These are phyloP conservation scores for Guillardia theta DNA, from an alignment of 78 protist species.

Conservation along the genomic window DNA sequence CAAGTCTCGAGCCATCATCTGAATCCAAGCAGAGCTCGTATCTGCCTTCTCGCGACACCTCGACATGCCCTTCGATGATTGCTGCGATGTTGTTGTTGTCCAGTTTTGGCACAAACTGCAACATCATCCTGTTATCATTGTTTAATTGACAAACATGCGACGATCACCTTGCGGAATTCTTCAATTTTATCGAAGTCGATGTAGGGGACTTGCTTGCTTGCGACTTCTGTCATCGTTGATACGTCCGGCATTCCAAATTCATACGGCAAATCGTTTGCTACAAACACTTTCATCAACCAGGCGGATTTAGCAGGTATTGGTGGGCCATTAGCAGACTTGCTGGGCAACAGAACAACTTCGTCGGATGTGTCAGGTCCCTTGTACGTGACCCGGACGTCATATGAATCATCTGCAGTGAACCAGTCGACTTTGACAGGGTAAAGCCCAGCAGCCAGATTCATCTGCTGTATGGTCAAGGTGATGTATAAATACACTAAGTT, in stretches of 20 bases:
- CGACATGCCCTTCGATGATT: neutral
- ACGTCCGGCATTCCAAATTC: neutral
- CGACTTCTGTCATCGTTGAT: neutral
- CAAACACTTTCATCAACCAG: neutral
- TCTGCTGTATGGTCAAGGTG: neutral
- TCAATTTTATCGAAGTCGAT: neutral
- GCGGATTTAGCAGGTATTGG: neutral
- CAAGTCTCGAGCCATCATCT: neutral
- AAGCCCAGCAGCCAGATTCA: neutral
- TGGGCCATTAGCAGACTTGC: neutral
- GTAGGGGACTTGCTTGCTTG: neutral
- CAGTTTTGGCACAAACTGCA: neutral
- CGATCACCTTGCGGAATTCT: no score
- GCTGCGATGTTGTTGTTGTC: neutral
- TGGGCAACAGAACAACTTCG: neutral
- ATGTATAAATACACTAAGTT: neutral
- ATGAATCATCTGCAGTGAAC: neutral
- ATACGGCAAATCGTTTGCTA: neutral
- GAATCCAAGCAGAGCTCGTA: neutral
- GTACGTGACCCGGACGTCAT: neutral
- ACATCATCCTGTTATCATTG: no score
- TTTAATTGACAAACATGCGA: no score
- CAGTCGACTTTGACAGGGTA: neutral
- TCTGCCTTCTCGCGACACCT: neutral
- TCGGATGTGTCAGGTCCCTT: neutral